phyloP scores from a whole-genome alignment of 2,329 filamentous ascomycete species.

The Penicillium sp. region DNA sequence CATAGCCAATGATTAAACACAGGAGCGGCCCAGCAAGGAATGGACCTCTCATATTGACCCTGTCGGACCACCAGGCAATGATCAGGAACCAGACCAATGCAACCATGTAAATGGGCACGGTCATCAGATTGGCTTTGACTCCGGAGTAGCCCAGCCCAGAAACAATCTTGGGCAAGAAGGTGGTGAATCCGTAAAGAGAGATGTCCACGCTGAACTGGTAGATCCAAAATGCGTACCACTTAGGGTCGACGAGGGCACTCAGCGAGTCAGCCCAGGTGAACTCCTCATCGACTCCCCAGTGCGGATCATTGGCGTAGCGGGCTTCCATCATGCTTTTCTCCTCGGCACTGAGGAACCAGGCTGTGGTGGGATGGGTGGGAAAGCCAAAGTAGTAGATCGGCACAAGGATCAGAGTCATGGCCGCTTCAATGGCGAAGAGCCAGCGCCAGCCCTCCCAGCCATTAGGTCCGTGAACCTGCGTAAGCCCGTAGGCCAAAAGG shows the following conservation, averaged over 20 bases:
- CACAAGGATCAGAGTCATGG: slow-evolving; percentile 1
- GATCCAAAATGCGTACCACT: slow-evolving; percentile 32
- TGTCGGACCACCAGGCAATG: too few species aligned
- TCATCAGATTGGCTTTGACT: slow-evolving; percentile 10
- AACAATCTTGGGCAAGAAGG: slow-evolving; percentile 9
- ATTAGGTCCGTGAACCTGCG: slow-evolving; percentile 10
- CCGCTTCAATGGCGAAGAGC: background rate
- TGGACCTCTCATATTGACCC: too few species aligned
- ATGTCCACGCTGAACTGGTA: slow-evolving; percentile 31
- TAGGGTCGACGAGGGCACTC: slow-evolving; percentile 25
- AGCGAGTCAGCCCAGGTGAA: slow-evolving; percentile 25
- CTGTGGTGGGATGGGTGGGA: slow-evolving; percentile 20
- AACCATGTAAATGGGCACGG: slow-evolving; percentile 10
- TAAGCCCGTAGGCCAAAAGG: slow-evolving; percentile 11
- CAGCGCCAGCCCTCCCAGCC: slow-evolving; percentile 5
- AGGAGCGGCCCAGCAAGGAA: too few species aligned
- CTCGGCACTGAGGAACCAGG: slow-evolving; percentile 26
- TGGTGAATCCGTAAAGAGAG: slow-evolving; percentile 12
- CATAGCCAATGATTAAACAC: too few species aligned
- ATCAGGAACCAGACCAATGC: too few species aligned
- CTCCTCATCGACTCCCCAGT: slow-evolving; percentile 28
- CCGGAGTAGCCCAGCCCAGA: slow-evolving; percentile 9
- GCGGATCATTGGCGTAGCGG: slow-evolving; percentile 26
- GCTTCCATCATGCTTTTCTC: slow-evolving; percentile 25
- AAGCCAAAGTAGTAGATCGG: slow-evolving; percentile 8